A percentile compares a stretch with the other conserved stretches of the same genome.
Conservation (phyloP, 2,329 filamentous ascomycete species). For the Colletotrichum siamense region DNA sequence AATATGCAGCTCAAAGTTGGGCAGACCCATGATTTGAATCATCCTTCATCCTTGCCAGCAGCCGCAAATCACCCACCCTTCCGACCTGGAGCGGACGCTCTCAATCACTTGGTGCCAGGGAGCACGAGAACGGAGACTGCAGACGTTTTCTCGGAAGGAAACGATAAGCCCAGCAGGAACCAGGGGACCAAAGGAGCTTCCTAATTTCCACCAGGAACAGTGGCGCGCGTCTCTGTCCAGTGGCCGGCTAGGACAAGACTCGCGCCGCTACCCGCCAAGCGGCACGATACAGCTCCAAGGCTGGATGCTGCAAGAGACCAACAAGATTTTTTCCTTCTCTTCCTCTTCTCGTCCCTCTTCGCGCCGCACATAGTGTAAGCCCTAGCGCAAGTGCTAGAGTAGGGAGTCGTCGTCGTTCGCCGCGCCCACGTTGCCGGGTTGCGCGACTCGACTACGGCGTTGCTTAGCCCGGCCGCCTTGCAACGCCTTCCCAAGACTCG, state of each 20-base stretch:
- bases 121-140: not conserved
- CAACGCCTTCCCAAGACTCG: not conserved
- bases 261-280: constrained; percentile 12
- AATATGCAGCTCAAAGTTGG: not conserved
- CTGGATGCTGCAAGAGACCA: not conserved
- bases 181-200: not conserved
- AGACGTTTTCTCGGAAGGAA: not conserved
- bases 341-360: not conserved
- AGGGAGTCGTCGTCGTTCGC: not conserved
- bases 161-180: not conserved
- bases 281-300: not conserved
- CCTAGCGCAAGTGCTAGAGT: constrained; percentile 8
- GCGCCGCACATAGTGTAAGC: not conserved
- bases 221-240: constrained; percentile 14
- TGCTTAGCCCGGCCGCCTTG: not conserved
- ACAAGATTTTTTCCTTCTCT: not conserved
- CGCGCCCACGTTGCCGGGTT: constrained; percentile 17
- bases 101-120: not conserved
- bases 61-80: not conserved
- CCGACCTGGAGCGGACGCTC: not conserved
- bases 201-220: constrained; percentile 21
- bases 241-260: not conserved
- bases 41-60: not conserved
- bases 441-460: constrained; percentile 3
- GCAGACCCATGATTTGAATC: not conserved